Evolutionary conservation across 2,329 filamentous ascomycete species (phyloP).

Genomic region (Penicillium sp.): DNA sequence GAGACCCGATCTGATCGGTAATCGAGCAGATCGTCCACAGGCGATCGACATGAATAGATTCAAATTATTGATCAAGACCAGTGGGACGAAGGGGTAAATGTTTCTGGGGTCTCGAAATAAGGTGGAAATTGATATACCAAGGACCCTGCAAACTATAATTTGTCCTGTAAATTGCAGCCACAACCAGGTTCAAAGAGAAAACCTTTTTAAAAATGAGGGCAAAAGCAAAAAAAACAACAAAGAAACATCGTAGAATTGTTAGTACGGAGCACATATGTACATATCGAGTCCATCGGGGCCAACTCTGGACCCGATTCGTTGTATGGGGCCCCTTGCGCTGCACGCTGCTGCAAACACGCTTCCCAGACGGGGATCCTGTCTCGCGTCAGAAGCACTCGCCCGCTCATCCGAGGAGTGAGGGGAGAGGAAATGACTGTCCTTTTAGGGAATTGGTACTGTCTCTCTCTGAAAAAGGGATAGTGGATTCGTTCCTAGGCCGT

Average conservation of each 20-base stretch:
- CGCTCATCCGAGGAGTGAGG: constrained; percentile 19
- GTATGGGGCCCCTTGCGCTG: constrained; percentile 19
- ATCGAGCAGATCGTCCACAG: not conserved
- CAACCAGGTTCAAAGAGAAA: not conserved
- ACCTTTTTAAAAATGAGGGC: too few species aligned
- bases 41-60: constrained; percentile 1
- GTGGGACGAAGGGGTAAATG: not conserved
- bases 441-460: constrained; percentile 7
- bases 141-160: not conserved
- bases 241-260: not conserved
- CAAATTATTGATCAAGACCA: not conserved
- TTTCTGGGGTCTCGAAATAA: constrained; percentile 1
- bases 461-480: constrained; percentile 14
- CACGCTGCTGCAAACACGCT: constrained; percentile 10
- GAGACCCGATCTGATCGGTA: not conserved
- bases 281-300: not conserved
- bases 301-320: constrained; percentile 3
- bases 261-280: not conserved
- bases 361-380: constrained; percentile 13
- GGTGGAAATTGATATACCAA: constrained; percentile 1
- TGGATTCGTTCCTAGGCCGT: constrained; percentile 13
- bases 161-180: not conserved
- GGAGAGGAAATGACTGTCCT: constrained; percentile 14
- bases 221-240: not conserved
- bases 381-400: constrained; percentile 8